phyloP scores from a whole-genome alignment of 2,329 filamentous ascomycete species.

The Eurotiales sp. region DNA sequence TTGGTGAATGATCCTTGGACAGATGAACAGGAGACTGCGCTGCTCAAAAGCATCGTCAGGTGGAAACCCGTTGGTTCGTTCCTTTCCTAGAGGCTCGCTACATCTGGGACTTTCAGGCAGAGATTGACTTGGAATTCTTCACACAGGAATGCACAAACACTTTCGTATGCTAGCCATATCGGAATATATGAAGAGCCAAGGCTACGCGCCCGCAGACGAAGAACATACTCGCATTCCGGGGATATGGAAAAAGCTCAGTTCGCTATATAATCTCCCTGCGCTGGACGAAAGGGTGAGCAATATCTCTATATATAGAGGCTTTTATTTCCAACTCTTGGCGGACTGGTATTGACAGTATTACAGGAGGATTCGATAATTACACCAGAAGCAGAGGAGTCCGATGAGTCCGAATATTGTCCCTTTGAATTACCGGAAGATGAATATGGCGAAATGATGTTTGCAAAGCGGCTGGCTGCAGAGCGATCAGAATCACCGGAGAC shows the following conservation, averaged over 20 bases:
- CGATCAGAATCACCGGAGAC: conserved; percentile 40
- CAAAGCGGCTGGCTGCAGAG: conserved; percentile 41
- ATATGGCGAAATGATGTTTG: conserved; percentile 48
- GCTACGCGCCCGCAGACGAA: conserved; percentile 61
- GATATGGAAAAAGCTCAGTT: conserved; percentile 84
- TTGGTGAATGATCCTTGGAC: conserved; percentile 76
- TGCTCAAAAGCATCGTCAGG: conserved; percentile 87
- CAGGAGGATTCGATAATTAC: conserved; percentile 52
- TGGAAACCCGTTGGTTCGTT: conserved; percentile 89
- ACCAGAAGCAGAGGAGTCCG: conserved; percentile 48
- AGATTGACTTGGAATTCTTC: conserved; percentile 9
- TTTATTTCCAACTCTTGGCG: too few relatives aligned
- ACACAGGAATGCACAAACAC: conserved; percentile 80
- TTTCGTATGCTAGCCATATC: conserved; percentile 87
- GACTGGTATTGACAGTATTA: neutral
- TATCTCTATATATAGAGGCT: too few relatives aligned
- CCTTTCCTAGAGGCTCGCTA: neutral
- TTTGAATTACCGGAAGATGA: conserved; percentile 59
- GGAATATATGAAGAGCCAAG: conserved; percentile 74
- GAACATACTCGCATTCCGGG: conserved; percentile 83
- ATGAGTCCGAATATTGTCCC: conserved; percentile 61
- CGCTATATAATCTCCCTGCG: conserved; percentile 78
- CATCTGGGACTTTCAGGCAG: neutral
- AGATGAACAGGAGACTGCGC: conserved; percentile 86
- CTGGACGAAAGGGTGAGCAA: conserved; percentile 73